Evolutionary conservation across 2,329 filamentous ascomycete species (phyloP).

Genomic region (Aspergillus candidus): DNA sequence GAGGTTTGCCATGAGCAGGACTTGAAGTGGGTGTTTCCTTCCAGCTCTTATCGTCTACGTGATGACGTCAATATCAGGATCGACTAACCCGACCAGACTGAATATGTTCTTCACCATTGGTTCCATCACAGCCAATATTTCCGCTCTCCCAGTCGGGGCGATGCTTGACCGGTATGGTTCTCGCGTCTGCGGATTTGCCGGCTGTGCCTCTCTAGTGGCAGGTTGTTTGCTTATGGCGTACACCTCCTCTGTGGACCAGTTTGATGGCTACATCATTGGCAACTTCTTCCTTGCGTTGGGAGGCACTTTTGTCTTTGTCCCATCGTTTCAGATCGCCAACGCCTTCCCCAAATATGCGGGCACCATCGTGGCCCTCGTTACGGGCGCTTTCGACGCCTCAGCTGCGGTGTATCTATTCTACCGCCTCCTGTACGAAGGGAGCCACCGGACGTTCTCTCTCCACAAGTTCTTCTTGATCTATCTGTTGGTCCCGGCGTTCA

Average conservation of each 20-base stretch:
- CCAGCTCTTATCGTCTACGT: not conserved
- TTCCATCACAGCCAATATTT: slow-evolving; percentile 81
- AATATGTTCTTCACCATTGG: slow-evolving; percentile 92
- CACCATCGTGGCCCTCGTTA: slow-evolving; percentile 69
- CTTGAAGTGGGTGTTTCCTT: slow-evolving; percentile 34
- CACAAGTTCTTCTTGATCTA: slow-evolving; percentile 66
- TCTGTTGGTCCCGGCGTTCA: slow-evolving; percentile 61
- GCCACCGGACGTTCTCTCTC: slow-evolving; percentile 36
- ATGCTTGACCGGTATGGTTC: slow-evolving; percentile 79
- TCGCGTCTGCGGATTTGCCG: slow-evolving; percentile 66
- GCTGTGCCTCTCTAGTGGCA: slow-evolving; percentile 58
- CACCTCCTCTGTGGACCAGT: slow-evolving; percentile 51
- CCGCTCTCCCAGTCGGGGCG: slow-evolving; percentile 74
- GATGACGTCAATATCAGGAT: slow-evolving; percentile 2
- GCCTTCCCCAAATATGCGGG: slow-evolving; percentile 71
- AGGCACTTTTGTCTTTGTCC: slow-evolving; percentile 74
- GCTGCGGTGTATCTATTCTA: slow-evolving; percentile 73
- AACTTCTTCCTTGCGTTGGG: slow-evolving; percentile 71
- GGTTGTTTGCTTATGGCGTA: slow-evolving; percentile 69
- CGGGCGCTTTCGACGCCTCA: slow-evolving; percentile 76
- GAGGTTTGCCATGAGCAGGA: slow-evolving; percentile 54
- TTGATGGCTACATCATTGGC: slow-evolving; percentile 69
- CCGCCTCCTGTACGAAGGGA: slow-evolving; percentile 62
- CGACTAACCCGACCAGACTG: slow-evolving; percentile 38
- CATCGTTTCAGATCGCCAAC: slow-evolving; percentile 76